Evolutionary conservation across 352 stramenopile species (phyloP), one percentile per base, ranked within the genome.

Genomic region (Elongisporangium undulatum): DNA sequence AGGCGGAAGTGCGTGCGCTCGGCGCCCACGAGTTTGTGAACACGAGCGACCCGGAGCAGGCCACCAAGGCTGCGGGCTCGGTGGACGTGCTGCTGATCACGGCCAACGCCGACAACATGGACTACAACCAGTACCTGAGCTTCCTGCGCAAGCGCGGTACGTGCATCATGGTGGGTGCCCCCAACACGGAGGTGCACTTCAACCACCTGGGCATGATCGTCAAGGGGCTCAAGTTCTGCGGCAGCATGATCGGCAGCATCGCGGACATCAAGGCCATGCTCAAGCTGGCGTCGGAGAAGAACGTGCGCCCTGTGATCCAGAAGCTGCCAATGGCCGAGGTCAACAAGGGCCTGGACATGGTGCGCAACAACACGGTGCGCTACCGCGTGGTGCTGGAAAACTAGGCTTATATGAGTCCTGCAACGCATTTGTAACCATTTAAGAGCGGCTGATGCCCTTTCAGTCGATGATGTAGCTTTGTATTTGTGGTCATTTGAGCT

Each of bases 211-310:
- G 23, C 23, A 5, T 26, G 23, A 26, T 26, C 23, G 23, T 60
- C 22, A 8, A 10, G 1, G 51, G 24, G 12, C 55, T 61, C n/a
- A 73, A 67, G 53, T 71, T 97, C 55, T 67, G 78, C n/a, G 89
- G 89, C 39, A 89, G 71, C 45, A 51, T 79, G 41, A 92, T 97
- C 56, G 89, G 89, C 24, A 82, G 85, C 55, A 85, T 94, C 38
- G 59, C 66, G 17, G 82, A 94, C 49, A 91, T 88, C 19, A 79
- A 94, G 64, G 76, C 94, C 39, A 92, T 96, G 80, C 62, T 97
- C 7, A 64, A 86, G 21, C 79, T 97, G 3, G 94, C 87, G 29
- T 68, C 67, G 1, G 61, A 82, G 54, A 79, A 93, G 55, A 74
- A 90, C 19, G 79, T 94, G 22, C 64, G 69, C 1, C 63, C 77